Evolutionary conservation across 2,329 filamentous ascomycete genomes (phyloP).

Genomic region (Plenodomus lindquistii): DNA sequence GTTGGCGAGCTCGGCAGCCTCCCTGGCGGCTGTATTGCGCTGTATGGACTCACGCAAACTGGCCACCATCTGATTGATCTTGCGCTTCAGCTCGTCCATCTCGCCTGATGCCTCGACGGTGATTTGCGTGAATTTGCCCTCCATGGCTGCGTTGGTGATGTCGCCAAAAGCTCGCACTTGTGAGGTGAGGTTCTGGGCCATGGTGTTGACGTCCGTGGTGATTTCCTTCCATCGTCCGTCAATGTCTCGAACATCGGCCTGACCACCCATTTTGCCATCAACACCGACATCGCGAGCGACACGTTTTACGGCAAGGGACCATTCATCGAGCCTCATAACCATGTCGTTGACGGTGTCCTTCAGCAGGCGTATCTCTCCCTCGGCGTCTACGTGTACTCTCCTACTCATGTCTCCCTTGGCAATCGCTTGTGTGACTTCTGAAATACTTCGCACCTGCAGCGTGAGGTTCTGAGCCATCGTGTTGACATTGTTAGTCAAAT

Average conservation of each 20-base stretch:
- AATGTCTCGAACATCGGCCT: constrained; percentile 90
- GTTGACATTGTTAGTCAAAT: constrained; percentile 69
- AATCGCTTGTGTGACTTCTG: constrained; percentile 91
- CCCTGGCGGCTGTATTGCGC: constrained; percentile 91
- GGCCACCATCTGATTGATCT: constrained; percentile 99
- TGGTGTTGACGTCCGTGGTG: constrained; percentile 93
- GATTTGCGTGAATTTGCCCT: constrained; percentile 95
- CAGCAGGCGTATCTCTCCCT: constrained; percentile 89
- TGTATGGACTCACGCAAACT: constrained; percentile 95
- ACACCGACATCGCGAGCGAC: constrained; percentile 97
- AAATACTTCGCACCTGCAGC: constrained; percentile 81
- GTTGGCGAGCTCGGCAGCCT: constrained; percentile 94
- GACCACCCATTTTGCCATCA: constrained; percentile 97
- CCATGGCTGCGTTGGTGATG: constrained; percentile 96
- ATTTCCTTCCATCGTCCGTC: constrained; percentile 98
- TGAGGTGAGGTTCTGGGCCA: constrained; percentile 81
- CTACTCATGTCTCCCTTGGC: constrained; percentile 94
- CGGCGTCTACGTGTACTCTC: constrained; percentile 92
- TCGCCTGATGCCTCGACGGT: constrained; percentile 97
- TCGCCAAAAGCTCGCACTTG: constrained; percentile 98
- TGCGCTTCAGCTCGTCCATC: constrained; percentile 98
- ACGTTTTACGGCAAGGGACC: constrained; percentile 93
- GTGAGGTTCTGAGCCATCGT: constrained; percentile 69
- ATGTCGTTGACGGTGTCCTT: constrained; percentile 99
- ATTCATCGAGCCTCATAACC: constrained; percentile 92